These are phyloP conservation scores for Excoecaria cochinchinensis DNA, from an alignment of 345 rosid species.

Conservation along the genomic window DNA sequence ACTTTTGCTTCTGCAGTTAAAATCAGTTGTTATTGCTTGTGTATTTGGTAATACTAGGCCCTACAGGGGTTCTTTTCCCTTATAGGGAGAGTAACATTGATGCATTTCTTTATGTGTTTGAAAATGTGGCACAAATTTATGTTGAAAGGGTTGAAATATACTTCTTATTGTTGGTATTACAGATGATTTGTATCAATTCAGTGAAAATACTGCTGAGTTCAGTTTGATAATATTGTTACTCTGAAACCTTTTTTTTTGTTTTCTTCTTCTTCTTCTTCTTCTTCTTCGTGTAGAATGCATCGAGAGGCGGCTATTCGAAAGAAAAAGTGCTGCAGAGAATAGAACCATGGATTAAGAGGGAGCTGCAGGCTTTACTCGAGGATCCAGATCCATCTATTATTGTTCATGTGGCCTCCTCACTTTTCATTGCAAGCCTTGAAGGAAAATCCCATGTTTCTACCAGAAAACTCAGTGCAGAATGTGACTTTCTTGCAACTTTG, in stretches of 20 bases:
- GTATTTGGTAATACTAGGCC: neutral
- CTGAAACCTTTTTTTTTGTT: no score
- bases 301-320: constrained; percentile 31
- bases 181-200: neutral
- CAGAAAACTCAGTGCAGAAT: constrained; percentile 21
- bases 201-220: neutral
- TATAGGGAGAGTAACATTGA: neutral
- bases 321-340: constrained; percentile 41
- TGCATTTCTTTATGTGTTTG: neutral
- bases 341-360: constrained; percentile 77
- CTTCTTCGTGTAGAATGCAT: constrained; percentile 26
- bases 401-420: constrained; percentile 60
- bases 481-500: constrained; percentile 41
- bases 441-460: constrained; percentile 26
- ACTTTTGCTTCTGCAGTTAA: no score
- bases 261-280: neutral
- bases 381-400: constrained; percentile 70
- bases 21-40: no score
- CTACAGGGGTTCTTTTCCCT: neutral
- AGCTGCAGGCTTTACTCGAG: constrained; percentile 62
- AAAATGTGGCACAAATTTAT: neutral
- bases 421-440: constrained; percentile 47
- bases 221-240: no score
- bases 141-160: neutral
- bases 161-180: neutral